Conservation (phyloP, 345 rosid genomes). For the Diplotaxis tenuifolia region DNA sequence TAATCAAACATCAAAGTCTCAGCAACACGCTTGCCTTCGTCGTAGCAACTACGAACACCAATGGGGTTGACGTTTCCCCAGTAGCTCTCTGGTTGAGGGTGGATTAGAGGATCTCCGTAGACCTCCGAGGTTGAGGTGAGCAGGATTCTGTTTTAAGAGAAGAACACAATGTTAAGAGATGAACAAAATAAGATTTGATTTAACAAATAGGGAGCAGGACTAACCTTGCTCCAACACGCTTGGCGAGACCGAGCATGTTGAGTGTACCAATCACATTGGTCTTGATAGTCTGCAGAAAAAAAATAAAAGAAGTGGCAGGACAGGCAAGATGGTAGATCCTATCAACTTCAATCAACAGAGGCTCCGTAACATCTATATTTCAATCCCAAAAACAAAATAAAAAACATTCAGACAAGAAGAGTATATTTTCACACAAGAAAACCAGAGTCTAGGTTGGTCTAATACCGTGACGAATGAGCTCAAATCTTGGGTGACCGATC, state of each 20-base stretch:
- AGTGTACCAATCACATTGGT: slow-evolving; percentile 94
- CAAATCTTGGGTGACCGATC: slow-evolving; percentile 97
- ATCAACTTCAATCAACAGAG: slow-evolving; percentile 87
- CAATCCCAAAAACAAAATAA: neutral
- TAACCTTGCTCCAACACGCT: slow-evolving; percentile 96
- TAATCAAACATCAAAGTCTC: slow-evolving; percentile 97
- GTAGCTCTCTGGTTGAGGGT: slow-evolving; percentile 90
- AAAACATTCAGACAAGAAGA: no score
- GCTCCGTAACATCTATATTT: slow-evolving; percentile 83
- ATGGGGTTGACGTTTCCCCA: slow-evolving; percentile 99
- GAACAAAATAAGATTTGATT: neutral
- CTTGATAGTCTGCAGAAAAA: slow-evolving; percentile 77
- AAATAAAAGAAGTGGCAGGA: slow-evolving; percentile 97
- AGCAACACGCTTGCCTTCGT: slow-evolving; percentile 98
- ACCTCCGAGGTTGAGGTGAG: slow-evolving; percentile 73
- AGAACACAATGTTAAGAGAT: neutral
- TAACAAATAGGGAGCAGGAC: neutral
- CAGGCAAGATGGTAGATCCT: slow-evolving; percentile 93
- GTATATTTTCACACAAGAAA: no score
- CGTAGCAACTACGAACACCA: slow-evolving; percentile 95
- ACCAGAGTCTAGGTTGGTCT: neutral
- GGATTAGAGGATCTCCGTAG: slow-evolving; percentile 91
- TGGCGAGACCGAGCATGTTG: slow-evolving; percentile 97
- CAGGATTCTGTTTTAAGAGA: slow-evolving; percentile 28
- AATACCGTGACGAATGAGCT: slow-evolving; percentile 87